These are phyloP conservation scores for Boletus patriciae DNA, from an alignment of 768 basidiomycete species.

Conservation along the genomic window DNA sequence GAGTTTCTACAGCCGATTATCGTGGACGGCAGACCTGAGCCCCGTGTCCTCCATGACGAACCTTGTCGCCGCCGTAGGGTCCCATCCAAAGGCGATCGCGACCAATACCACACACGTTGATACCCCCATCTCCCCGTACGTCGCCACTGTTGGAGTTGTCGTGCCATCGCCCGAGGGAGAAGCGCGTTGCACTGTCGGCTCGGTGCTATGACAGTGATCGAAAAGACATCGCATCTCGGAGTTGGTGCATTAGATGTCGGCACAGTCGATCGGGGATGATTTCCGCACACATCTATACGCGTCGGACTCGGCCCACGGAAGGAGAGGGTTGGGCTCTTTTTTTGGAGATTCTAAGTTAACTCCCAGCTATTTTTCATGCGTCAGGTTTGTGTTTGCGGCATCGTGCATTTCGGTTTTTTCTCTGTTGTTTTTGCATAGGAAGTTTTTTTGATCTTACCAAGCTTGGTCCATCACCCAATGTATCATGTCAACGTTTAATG, in stretches of 20 bases:
- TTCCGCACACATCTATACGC: neutral
- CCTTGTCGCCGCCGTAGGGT: neutral
- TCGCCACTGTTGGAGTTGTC: constrained; percentile 7
- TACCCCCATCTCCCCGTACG: neutral
- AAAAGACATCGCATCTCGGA: neutral
- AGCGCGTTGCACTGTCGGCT: constrained; percentile 1
- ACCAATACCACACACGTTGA: constrained; percentile 7
- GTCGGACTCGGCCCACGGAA: neutral
- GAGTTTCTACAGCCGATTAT: constrained; percentile 31
- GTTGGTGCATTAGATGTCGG: neutral
- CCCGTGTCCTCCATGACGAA: constrained; percentile 25
- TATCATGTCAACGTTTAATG: constrained; percentile 22
- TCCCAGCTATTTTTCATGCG: neutral
- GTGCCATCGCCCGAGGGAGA: constrained; percentile 3
- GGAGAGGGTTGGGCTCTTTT: neutral
- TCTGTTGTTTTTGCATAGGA: constrained; percentile 32
- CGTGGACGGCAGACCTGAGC: constrained; percentile 30
- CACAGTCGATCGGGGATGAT: neutral
- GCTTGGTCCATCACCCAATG: constrained; percentile 24
- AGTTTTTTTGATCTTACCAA: neutral
- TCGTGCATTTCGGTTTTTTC: constrained; percentile 3
- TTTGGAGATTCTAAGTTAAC: constrained; percentile 9
- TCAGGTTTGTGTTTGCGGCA: constrained; percentile 5
- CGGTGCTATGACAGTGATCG: constrained; percentile 17
- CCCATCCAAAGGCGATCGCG: constrained; percentile 22